Evolutionary conservation across 345 rosid genomes (phyloP).

Genomic region (Lepidium didymum): DNA sequence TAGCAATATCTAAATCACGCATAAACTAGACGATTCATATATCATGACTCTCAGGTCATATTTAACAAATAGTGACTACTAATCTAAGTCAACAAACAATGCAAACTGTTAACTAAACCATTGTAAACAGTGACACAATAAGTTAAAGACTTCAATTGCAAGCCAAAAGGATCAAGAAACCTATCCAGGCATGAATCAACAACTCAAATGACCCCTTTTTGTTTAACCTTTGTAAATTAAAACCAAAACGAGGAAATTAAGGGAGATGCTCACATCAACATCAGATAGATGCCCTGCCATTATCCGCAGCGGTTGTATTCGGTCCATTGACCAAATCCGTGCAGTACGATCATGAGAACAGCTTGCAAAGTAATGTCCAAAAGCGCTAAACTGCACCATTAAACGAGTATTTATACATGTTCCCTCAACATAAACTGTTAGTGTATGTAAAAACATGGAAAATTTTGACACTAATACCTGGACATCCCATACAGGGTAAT

Average conservation of each 20-base stretch:
- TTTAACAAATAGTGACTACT: neutral
- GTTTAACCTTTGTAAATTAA: neutral
- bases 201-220: neutral
- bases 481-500: constrained; percentile 99
- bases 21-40: neutral
- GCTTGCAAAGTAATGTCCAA: constrained; percentile 91
- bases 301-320: constrained; percentile 84
- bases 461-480: constrained; percentile 46
- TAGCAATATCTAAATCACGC: neutral
- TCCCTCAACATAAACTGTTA: constrained; percentile 7
- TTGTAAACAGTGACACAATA: neutral
- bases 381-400: constrained; percentile 83
- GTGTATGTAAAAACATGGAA: neutral
- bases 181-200: neutral
- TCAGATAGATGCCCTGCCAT: constrained; percentile 98
- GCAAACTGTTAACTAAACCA: neutral
- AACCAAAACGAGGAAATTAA: neutral
- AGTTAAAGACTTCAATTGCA: neutral
- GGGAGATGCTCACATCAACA: constrained; percentile 66
- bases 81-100: neutral
- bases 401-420: constrained; percentile 11
- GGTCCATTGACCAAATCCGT: constrained; percentile 92
- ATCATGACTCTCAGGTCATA: neutral
- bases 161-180: neutral
- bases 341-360: constrained; percentile 97